A percentile compares a stretch with the other conserved stretches of the same genome.
These are phyloP conservation scores for Solanum chacoense DNA, from an alignment of 305 asterid species.

Conservation along the genomic window DNA sequence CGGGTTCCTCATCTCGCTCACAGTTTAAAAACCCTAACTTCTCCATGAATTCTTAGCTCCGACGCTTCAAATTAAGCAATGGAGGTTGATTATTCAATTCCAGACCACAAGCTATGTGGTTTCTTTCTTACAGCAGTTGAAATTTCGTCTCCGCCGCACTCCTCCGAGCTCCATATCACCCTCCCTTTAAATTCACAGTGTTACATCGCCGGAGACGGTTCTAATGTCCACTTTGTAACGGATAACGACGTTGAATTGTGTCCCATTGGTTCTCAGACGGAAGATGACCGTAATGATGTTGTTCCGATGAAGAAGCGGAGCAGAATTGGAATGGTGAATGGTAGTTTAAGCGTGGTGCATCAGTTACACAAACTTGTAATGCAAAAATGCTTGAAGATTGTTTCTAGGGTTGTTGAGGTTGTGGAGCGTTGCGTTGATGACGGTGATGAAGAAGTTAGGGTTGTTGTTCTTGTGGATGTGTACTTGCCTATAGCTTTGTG, in stretches of 20 bases:
- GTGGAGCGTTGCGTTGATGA: constrained; percentile 1
- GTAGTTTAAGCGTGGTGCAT: constrained; percentile 67
- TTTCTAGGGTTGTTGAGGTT: constrained; percentile 37
- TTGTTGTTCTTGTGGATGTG: constrained; percentile 65
- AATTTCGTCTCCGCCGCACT: constrained; percentile 8
- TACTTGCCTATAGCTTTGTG: constrained; percentile 64
- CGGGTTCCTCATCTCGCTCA: not conserved
- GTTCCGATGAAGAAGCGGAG: constrained; percentile 37
- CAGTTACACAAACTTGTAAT: constrained; percentile 49
- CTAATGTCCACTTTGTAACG: constrained; percentile 27
- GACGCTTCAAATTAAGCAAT: not conserved
- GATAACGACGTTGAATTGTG: constrained; percentile 30
- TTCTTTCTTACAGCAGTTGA: constrained; percentile 42
- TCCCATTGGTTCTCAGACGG: constrained; percentile 19
- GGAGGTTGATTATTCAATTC: not conserved
- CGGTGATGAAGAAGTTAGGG: constrained; percentile 35
- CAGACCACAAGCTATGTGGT: constrained; percentile 70
- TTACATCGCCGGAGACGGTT: constrained; percentile 27
- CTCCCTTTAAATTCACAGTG: constrained; percentile 38
- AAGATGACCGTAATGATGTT: constrained; percentile 1
- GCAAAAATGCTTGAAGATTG: constrained; percentile 50
- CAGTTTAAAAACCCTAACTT: not conserved
- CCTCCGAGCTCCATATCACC: not conserved
- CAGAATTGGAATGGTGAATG: constrained; percentile 61
- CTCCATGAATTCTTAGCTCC: not conserved